Evolutionary conservation across 768 basidiomycete species (phyloP).

Genomic region (Suillus luteus): DNA sequence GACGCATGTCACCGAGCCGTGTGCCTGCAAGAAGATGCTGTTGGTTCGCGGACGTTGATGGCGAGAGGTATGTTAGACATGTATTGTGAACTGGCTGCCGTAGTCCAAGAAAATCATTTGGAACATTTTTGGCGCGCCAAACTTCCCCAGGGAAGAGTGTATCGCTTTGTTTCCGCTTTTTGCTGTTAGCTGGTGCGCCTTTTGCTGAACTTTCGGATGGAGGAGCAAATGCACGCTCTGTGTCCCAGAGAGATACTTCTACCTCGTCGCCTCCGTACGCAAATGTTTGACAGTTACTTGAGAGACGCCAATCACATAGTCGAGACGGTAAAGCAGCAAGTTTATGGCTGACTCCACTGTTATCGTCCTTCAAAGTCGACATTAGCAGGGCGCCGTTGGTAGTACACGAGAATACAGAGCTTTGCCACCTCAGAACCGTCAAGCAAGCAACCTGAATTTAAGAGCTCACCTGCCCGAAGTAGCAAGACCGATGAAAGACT

Average conservation of each 20-base stretch:
- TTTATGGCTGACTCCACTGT: slow-evolving; percentile 22
- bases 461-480: slow-evolving; percentile 49
- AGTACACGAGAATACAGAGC: slow-evolving; percentile 66
- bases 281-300: slow-evolving; percentile 55
- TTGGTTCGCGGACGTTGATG: slow-evolving; percentile 34
- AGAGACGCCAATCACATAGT: slow-evolving; percentile 67
- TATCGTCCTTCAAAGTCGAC: slow-evolving; percentile 36
- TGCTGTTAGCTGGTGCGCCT: slow-evolving; percentile 16
- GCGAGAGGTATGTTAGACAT: slow-evolving; percentile 58
- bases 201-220: slow-evolving; percentile 21
- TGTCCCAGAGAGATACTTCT: slow-evolving; percentile 79
- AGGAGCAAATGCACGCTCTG: slow-evolving; percentile 53
- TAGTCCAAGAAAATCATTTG: slow-evolving; percentile 74
- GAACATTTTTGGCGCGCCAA: slow-evolving; percentile 86
- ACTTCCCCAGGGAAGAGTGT: slow-evolving; percentile 69
- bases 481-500: slow-evolving; percentile 65
- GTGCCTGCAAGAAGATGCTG: slow-evolving; percentile 72
- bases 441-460: neutral
- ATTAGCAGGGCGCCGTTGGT: slow-evolving; percentile 72
- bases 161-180: slow-evolving; percentile 58
- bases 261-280: slow-evolving; percentile 88
- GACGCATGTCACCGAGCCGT: slow-evolving; percentile 68
- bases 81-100: slow-evolving; percentile 81
- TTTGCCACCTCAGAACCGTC: slow-evolving; percentile 14
- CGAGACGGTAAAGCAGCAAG: slow-evolving; percentile 62